Evolutionary conservation across 257 asterid genomes (phyloP).

Genomic region (Apocynum venetum): DNA sequence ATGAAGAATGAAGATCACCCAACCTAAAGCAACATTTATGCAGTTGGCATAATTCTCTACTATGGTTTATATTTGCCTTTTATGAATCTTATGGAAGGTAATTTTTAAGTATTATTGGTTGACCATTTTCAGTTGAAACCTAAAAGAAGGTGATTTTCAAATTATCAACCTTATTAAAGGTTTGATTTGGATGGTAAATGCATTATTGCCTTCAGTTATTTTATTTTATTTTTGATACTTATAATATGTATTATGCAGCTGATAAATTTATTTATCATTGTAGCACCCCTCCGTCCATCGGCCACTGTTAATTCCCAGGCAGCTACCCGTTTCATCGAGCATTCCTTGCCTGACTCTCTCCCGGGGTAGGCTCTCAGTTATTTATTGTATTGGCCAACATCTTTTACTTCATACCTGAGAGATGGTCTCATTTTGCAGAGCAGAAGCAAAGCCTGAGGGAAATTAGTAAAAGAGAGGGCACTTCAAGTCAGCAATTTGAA

Average conservation of each 20-base stretch:
- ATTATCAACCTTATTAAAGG: background rate
- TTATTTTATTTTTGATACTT: slow-evolving; percentile 1
- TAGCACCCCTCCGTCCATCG: slow-evolving; percentile 88
- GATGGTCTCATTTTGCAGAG: slow-evolving; percentile 54
- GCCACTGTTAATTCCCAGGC: slow-evolving; percentile 67
- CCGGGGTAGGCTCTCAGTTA: slow-evolving; percentile 44
- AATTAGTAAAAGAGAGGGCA: slow-evolving; percentile 58
- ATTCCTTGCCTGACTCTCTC: slow-evolving; percentile 93
- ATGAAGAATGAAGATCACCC: background rate
- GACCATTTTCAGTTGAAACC: slow-evolving; percentile 2
- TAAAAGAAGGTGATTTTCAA: background rate
- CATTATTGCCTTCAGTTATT: background rate
- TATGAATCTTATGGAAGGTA: background rate
- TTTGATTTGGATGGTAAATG: background rate
- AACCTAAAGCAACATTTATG: background rate
- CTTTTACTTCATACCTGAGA: slow-evolving; percentile 31
- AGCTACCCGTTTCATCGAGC: slow-evolving; percentile 89
- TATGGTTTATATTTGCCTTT: background rate
- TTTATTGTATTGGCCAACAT: slow-evolving; percentile 1
- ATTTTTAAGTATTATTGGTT: background rate
- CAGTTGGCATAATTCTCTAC: background rate
- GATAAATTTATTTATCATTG: slow-evolving; percentile 25
- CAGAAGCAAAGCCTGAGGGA: slow-evolving; percentile 85
- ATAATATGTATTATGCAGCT: background rate
- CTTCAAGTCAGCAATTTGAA: slow-evolving; percentile 42